phyloP scores from a whole-genome alignment of 2,329 filamentous ascomycete genomes.

The Alternaria burnsii region DNA sequence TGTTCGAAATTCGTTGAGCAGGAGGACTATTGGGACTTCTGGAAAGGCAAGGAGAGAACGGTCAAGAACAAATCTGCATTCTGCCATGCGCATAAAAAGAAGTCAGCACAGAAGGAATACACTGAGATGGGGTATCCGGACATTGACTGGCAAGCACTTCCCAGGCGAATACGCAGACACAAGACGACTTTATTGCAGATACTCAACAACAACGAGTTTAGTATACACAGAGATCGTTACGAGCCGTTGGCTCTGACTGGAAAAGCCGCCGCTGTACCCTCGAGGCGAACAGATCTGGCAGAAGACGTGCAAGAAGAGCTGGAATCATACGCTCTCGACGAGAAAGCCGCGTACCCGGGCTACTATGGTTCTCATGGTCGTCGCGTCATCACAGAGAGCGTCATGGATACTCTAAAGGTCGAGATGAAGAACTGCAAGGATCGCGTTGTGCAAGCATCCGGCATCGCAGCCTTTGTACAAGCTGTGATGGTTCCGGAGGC shows the following conservation, averaged over 20 bases:
- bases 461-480: constrained; percentile 49
- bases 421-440: constrained; percentile 41
- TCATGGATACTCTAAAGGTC: constrained; percentile 37
- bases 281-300: constrained; percentile 55
- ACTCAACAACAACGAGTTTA: constrained; percentile 59
- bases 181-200: constrained; percentile 65
- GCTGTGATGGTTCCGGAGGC: constrained; percentile 75
- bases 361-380: constrained; percentile 85
- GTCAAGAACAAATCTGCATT: constrained; percentile 63
- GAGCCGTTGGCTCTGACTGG: constrained; percentile 35
- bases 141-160: constrained; percentile 73
- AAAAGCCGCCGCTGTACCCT: constrained; percentile 35
- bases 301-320: constrained; percentile 48
- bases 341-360: constrained; percentile 56
- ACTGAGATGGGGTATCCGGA: constrained; percentile 68
- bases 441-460: constrained; percentile 39
- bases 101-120: constrained; percentile 54
- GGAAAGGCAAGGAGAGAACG: constrained; percentile 30
- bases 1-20: constrained; percentile 69
- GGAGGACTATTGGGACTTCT: constrained; percentile 60
- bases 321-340: constrained; percentile 28
- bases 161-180: constrained; percentile 66
- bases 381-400: constrained; percentile 69
- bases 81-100: constrained; percentile 48
- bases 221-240: constrained; percentile 28